Conservation (phyloP, 371 early-diverging fungal species). For the Syncephalastrum contaminatum region DNA sequence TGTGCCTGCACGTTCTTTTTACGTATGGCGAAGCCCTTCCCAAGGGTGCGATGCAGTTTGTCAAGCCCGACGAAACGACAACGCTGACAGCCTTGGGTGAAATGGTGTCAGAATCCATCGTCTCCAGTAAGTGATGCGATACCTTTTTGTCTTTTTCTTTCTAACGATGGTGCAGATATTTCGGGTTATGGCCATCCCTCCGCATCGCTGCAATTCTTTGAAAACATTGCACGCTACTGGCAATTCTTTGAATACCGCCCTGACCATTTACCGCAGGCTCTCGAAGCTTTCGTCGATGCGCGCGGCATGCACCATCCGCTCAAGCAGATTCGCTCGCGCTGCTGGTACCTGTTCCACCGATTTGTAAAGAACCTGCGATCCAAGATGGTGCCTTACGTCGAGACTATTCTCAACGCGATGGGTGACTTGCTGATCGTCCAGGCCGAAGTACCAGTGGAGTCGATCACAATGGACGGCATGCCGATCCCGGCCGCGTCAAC, state of each 20-base stretch:
- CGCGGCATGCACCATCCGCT: slow-evolving; percentile 80
- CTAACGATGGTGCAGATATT: slow-evolving; percentile 44
- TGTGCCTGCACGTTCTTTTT: slow-evolving; percentile 77
- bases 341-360: slow-evolving; percentile 89
- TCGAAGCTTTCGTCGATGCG: slow-evolving; percentile 76
- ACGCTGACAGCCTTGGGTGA: slow-evolving; percentile 67
- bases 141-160: not conserved
- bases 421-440: slow-evolving; percentile 73
- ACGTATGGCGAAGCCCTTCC: slow-evolving; percentile 72
- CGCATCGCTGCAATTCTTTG: slow-evolving; percentile 74
- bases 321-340: slow-evolving; percentile 71
- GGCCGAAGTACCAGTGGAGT: slow-evolving; percentile 58
- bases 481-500: slow-evolving; percentile 51
- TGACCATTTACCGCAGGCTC: slow-evolving; percentile 67
- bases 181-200: slow-evolving; percentile 82
- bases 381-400: slow-evolving; percentile 63
- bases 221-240: slow-evolving; percentile 72
- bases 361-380: slow-evolving; percentile 77
- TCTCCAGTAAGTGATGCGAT: slow-evolving; percentile 25
- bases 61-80: slow-evolving; percentile 42
- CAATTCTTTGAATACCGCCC: slow-evolving; percentile 73
- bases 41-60: slow-evolving; percentile 60
- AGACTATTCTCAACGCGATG: slow-evolving; percentile 66
- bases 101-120: slow-evolving; percentile 72
- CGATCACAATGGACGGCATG: slow-evolving; percentile 45